A percentile compares a stretch with the other conserved stretches of the same genome.
Conservation (phyloP, 2,329 filamentous ascomycete species). For the Trichophyton simii region DNA sequence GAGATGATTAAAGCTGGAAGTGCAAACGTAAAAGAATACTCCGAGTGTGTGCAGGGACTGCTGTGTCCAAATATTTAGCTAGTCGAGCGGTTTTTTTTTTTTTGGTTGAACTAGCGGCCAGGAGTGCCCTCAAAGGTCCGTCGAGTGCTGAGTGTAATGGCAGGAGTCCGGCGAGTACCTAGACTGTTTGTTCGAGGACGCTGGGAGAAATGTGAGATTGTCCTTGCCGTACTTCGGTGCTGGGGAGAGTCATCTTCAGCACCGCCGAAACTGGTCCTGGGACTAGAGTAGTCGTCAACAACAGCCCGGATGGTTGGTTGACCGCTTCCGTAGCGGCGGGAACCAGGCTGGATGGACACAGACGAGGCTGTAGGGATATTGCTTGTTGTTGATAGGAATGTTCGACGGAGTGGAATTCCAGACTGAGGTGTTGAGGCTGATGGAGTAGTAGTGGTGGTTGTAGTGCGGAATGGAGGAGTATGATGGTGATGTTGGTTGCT, state of each 20-base stretch:
- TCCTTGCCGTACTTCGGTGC: background rate
- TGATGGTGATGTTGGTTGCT: conserved; percentile 17
- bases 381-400: conserved; percentile 20
- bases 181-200: conserved; percentile 28
- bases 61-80: too few relatives aligned
- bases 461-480: conserved; percentile 17
- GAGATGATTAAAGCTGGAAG: background rate
- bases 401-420: conserved; percentile 28
- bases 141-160: background rate
- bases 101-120: background rate
- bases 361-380: conserved; percentile 27
- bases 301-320: conserved; percentile 17
- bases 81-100: background rate
- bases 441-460: conserved; percentile 13
- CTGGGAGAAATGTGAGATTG: conserved; percentile 27
- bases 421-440: conserved; percentile 20
- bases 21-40: background rate
- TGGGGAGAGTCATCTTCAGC: background rate
- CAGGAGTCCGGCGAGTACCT: conserved; percentile 20
- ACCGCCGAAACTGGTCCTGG: background rate
- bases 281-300: conserved; percentile 2
- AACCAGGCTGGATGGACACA: conserved; percentile 31
- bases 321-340: conserved; percentile 23
- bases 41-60: background rate
- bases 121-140: background rate